A percentile compares a stretch with the other conserved stretches of the same genome.
Conservation (phyloP, 2,329 filamentous ascomycete genomes). For the Colletotrichum sublineola region DNA sequence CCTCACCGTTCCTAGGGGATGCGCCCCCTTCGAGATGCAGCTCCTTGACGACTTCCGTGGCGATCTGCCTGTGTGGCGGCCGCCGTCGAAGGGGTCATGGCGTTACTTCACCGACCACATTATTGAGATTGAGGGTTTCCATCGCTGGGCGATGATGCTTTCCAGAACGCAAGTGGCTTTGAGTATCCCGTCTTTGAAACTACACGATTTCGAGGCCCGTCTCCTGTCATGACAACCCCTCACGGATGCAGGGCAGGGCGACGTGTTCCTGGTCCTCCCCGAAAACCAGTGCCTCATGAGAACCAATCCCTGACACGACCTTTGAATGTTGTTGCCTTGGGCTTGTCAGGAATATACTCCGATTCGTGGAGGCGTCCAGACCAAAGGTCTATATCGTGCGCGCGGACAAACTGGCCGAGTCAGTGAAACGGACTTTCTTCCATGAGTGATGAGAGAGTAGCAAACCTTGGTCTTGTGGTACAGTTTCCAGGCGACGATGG, state of each 20-base stretch:
- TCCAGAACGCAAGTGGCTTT: too few relatives aligned
- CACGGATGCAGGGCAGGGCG: not conserved
- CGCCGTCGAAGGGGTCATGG: not conserved
- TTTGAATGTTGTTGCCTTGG: slow-evolving; percentile 32
- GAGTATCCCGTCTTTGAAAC: too few relatives aligned
- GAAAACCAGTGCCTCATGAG: slow-evolving; percentile 8
- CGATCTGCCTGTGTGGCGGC: not conserved
- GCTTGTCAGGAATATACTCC: slow-evolving; percentile 29
- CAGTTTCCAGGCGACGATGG: slow-evolving; percentile 58
- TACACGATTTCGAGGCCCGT: not conserved
- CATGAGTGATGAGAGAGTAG: not conserved
- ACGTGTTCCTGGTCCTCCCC: not conserved
- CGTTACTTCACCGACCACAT: not conserved
- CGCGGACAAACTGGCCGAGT: slow-evolving; percentile 44
- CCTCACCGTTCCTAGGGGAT: not conserved
- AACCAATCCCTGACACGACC: slow-evolving; percentile 39
- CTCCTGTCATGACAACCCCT: too few relatives aligned
- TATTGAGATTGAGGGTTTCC: not conserved
- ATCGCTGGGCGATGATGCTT: too few relatives aligned
- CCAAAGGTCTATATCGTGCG: slow-evolving; percentile 46
- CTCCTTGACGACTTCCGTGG: not conserved
- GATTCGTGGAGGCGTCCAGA: slow-evolving; percentile 45
- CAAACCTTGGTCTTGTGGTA: slow-evolving; percentile 37
- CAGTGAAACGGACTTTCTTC: not conserved
- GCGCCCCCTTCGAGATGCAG: not conserved